phyloP scores from a whole-genome alignment of 768 basidiomycete species.

The Serendipita sp. region DNA sequence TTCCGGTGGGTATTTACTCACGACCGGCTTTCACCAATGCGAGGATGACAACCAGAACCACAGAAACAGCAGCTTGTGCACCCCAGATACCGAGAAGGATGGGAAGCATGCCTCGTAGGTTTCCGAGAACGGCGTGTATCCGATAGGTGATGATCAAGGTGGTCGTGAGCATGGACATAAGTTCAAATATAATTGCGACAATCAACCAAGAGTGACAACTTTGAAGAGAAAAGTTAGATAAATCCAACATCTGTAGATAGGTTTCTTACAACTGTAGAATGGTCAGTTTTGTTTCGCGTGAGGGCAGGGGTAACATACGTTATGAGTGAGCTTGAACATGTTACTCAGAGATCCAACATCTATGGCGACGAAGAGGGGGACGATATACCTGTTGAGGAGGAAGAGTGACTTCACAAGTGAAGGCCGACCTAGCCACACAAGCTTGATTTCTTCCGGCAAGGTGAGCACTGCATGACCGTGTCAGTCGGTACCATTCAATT shows the following conservation, averaged over 20 bases:
- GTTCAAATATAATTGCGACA: neutral
- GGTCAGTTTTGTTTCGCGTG: neutral
- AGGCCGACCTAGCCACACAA: neutral
- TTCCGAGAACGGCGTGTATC: neutral
- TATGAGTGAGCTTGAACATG: neutral
- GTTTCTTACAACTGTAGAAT: neutral
- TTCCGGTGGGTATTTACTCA: neutral
- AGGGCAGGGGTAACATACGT: neutral
- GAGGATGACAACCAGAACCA: neutral
- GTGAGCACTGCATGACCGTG: neutral
- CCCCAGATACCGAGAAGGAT: neutral
- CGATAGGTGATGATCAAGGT: neutral
- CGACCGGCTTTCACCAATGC: neutral
- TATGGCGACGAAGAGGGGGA: neutral
- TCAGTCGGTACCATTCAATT: neutral
- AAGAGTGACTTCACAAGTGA: neutral
- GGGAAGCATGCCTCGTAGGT: neutral
- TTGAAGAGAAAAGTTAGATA: neutral
- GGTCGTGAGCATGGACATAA: neutral
- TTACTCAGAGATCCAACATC: neutral
- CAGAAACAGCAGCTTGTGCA: neutral
- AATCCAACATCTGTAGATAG: neutral
- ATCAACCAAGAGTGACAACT: neutral
- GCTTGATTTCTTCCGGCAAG: neutral
- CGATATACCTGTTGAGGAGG: constrained; percentile 1